Percentiles rank a stretch among this genome's conserved stretches.
These are phyloP conservation scores for Chrysanthemum lavandulifolium DNA, from an alignment of 129 eudicot genomes.

Conservation along the genomic window DNA sequence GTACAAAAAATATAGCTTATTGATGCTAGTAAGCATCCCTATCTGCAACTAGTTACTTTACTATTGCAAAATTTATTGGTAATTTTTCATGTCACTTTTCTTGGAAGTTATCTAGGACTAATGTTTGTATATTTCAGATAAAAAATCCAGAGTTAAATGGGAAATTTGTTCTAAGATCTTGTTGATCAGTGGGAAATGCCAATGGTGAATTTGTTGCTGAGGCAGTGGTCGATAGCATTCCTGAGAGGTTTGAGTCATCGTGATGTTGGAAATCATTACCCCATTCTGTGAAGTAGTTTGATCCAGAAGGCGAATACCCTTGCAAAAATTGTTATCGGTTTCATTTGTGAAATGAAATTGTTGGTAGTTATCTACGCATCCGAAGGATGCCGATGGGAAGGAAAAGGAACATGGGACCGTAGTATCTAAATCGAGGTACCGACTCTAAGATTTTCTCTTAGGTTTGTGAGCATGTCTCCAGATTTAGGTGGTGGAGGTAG, in stretches of 20 bases:
- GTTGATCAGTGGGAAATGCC: constrained; percentile 51
- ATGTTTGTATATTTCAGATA: constrained; percentile 16
- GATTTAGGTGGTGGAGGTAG: constrained; percentile 38
- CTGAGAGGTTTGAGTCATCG: constrained; percentile 47
- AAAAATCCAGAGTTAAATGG: constrained; percentile 43
- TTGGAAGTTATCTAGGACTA: constrained; percentile 10
- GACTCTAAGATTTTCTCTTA: constrained; percentile 57
- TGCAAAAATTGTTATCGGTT: constrained; percentile 33
- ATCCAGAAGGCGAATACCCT: constrained; percentile 51
- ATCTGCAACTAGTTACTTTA: constrained; percentile 22
- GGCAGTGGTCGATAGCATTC: constrained; percentile 59
- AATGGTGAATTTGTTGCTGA: constrained; percentile 73
- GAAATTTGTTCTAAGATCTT: constrained; percentile 46
- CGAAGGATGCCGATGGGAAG: constrained; percentile 44
- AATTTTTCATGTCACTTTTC: background rate
- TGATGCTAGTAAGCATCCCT: constrained; percentile 26
- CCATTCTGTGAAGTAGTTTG: constrained; percentile 60
- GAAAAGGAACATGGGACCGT: constrained; percentile 45
- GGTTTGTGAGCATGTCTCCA: constrained; percentile 37
- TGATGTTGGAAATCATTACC: constrained; percentile 38
- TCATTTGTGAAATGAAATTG: constrained; percentile 19
- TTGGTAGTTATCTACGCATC: constrained; percentile 27
- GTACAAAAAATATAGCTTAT: constrained; percentile 18
- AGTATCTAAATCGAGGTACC: constrained; percentile 47
- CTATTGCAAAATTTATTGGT: constrained; percentile 12